These are phyloP conservation scores for Fusarium sp. DNA, from an alignment of 2,329 filamentous ascomycete genomes.

Conservation along the genomic window DNA sequence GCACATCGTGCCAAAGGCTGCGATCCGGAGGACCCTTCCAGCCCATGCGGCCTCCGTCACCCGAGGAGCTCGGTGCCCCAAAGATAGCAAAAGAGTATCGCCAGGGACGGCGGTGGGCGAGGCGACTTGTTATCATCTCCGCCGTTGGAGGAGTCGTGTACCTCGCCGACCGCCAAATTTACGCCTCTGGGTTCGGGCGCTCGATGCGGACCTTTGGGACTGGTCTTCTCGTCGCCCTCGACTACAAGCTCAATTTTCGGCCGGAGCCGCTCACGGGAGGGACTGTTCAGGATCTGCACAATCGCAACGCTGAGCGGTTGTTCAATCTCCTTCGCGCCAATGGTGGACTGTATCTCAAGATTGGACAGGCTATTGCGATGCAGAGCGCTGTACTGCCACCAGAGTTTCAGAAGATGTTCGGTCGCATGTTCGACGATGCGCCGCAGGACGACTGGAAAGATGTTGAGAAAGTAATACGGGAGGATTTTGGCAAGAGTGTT, in stretches of 20 bases:
- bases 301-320: conserved; percentile 85
- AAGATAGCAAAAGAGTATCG: conserved; percentile 79
- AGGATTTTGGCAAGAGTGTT: conserved; percentile 89
- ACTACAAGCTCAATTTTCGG: conserved; percentile 98
- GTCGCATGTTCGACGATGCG: conserved; percentile 97
- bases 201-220: conserved; percentile 86
- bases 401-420: conserved; percentile 97
- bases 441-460: conserved; percentile 92
- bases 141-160: conserved; percentile 75
- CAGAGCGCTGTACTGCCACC: conserved; percentile 94
- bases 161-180: conserved; percentile 79
- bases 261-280: conserved; percentile 82
- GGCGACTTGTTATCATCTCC: conserved; percentile 77
- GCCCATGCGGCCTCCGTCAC: conserved; percentile 82
- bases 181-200: conserved; percentile 84
- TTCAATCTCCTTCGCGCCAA: conserved; percentile 87
- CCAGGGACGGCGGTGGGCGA: conserved; percentile 81
- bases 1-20: conserved; percentile 43
- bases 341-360: conserved; percentile 96
- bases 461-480: conserved; percentile 85
- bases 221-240: conserved; percentile 85
- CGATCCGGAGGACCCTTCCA: conserved; percentile 66
- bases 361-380: conserved; percentile 98
- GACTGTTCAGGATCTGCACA: conserved; percentile 83
- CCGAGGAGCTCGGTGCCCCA: conserved; percentile 82